Conservation (phyloP, 148 eudicot genomes). For the Rhododendron mucronatum region DNA sequence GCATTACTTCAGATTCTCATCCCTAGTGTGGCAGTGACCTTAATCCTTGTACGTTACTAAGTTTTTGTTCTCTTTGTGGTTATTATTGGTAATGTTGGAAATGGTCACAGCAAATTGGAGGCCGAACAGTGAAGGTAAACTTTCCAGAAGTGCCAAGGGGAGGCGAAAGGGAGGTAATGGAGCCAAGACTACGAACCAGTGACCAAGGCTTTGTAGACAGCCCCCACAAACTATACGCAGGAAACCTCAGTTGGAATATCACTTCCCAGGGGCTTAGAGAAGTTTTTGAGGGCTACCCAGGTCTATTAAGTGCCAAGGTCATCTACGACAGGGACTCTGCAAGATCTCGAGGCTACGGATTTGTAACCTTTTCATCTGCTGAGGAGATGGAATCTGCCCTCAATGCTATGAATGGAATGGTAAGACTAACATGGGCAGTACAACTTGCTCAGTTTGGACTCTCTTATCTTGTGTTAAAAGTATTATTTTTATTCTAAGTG, state of each 20-base stretch:
- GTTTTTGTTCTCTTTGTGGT: background rate
- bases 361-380: conserved; percentile 63
- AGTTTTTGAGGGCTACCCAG: conserved; percentile 58
- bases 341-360: conserved; percentile 88
- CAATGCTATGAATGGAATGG: conserved; percentile 69
- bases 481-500: background rate
- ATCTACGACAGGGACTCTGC: conserved; percentile 66
- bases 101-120: conserved; percentile 68
- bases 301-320: conserved; percentile 73
- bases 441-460: background rate
- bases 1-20: background rate
- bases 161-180: conserved; percentile 74
- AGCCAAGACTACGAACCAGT: conserved; percentile 45
- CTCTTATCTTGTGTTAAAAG: background rate
- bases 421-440: conserved; percentile 17
- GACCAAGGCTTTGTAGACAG: conserved; percentile 60
- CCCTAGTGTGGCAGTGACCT: background rate
- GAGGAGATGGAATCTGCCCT: conserved; percentile 68
- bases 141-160: conserved; percentile 95
- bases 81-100: background rate
- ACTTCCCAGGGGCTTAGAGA: conserved; percentile 66
- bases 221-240: conserved; percentile 82
- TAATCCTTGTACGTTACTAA: conserved; percentile 2
- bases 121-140: conserved; percentile 81
- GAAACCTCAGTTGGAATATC: conserved; percentile 73